These are phyloP conservation scores for Symmetrospora coprosmae DNA, from an alignment of 768 basidiomycete genomes.

Conservation along the genomic window DNA sequence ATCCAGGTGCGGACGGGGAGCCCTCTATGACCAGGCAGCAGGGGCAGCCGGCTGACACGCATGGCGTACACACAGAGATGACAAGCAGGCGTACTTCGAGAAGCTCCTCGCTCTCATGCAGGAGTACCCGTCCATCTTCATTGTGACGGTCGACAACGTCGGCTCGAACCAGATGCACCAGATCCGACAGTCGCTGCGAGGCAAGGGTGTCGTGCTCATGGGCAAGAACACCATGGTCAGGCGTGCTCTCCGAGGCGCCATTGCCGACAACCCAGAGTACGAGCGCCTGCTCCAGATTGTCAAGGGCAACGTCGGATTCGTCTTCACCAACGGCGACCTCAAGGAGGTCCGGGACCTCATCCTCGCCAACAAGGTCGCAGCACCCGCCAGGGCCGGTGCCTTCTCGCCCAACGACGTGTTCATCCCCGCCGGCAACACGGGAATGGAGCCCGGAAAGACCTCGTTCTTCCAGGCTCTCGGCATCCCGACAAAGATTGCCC, in stretches of 20 bases:
- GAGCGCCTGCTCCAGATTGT: slow-evolving; percentile 92
- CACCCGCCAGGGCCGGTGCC: slow-evolving; percentile 96
- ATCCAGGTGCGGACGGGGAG: too few relatives aligned
- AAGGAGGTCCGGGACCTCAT: slow-evolving; percentile 90
- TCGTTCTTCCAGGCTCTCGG: slow-evolving; percentile 99
- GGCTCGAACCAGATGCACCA: slow-evolving; percentile 99
- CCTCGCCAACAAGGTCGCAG: slow-evolving; percentile 91
- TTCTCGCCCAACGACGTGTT: slow-evolving; percentile 79
- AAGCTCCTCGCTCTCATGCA: slow-evolving; percentile 87
- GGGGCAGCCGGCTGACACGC: too few relatives aligned
- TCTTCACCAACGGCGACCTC: slow-evolving; percentile 82
- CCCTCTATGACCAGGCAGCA: too few relatives aligned
- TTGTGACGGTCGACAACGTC: slow-evolving; percentile 92
- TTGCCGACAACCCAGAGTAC: slow-evolving; percentile 78
- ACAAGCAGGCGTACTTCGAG: slow-evolving; percentile 78
- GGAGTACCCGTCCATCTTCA: slow-evolving; percentile 65
- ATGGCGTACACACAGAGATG: slow-evolving; percentile 31
- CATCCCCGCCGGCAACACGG: slow-evolving; percentile 92
- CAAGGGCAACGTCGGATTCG: slow-evolving; percentile 97
- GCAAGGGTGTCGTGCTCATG: slow-evolving; percentile 94
- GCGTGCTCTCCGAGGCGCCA: slow-evolving; percentile 83
- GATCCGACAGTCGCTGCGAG: slow-evolving; percentile 84
- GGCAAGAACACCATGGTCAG: slow-evolving; percentile 99
- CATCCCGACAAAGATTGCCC: slow-evolving; percentile 98
- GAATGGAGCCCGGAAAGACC: slow-evolving; percentile 99